Conservation (phyloP, 192 early-diverging fungal species). For the Umbelopsis vinacea region DNA sequence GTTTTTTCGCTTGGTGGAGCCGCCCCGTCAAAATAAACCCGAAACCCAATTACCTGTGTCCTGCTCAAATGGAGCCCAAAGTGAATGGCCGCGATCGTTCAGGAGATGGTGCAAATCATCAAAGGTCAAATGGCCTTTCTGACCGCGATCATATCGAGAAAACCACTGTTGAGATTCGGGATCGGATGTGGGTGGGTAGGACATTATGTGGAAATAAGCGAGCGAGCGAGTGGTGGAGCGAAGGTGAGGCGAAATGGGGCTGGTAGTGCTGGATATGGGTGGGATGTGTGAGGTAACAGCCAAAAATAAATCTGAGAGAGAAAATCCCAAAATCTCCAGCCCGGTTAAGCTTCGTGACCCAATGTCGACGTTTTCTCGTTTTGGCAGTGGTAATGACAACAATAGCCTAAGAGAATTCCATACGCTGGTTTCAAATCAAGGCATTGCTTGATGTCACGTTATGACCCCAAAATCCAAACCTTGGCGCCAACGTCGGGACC, state of each 20-base stretch:
- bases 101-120: not conserved
- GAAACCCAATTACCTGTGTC: not conserved
- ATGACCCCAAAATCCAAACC: not conserved
- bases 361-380: not conserved
- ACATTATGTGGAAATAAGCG: not conserved
- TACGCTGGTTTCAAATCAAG: not conserved
- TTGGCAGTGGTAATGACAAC: conserved; percentile 18
- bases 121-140: conserved; percentile 2
- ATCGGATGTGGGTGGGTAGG: not conserved
- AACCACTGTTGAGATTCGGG: conserved; percentile 12
- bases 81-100: not conserved
- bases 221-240: no score
- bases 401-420: conserved; percentile 12
- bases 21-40: not conserved
- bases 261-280: not conserved
- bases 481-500: not conserved
- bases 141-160: not conserved
- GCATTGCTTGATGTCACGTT: conserved; percentile 8
- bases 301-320: not conserved
- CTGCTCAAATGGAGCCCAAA: conserved; percentile 17
- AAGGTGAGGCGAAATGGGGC: not conserved
- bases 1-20: not conserved
- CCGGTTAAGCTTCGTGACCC: not conserved
- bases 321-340: no score
- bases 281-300: not conserved